Conservation (phyloP, 164 flowering plant species). For the Cinnamomum micranthum region DNA sequence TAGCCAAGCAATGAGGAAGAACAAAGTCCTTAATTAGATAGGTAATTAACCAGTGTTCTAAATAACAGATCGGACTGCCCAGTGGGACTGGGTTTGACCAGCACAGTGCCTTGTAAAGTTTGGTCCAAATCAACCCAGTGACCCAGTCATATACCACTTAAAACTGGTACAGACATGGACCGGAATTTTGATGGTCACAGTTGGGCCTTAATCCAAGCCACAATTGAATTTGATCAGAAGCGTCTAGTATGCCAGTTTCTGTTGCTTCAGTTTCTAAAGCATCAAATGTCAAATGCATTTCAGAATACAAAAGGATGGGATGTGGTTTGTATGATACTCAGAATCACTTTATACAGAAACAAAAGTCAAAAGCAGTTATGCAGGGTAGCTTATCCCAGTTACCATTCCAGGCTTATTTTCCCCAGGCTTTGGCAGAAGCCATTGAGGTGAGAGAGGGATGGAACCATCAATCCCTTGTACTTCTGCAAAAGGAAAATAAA, state of each 20-base stretch:
- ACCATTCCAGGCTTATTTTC: constrained; percentile 71
- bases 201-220: too few species aligned
- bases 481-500: constrained; percentile 41
- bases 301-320: neutral
- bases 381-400: constrained; percentile 41
- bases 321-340: neutral
- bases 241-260: neutral
- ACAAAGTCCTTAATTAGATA: neutral
- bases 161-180: too few species aligned
- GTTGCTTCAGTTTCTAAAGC: neutral
- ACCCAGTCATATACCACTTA: neutral
- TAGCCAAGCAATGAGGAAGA: neutral
- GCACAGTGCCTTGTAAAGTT: too few species aligned
- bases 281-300: neutral
- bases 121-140: neutral
- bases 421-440: constrained; percentile 88
- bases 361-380: neutral
- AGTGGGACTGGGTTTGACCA: too few species aligned
- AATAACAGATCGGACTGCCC: too few species aligned
- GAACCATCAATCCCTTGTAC: constrained; percentile 60
- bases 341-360: neutral
- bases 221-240: too few species aligned
- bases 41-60: neutral
- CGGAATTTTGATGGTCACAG: too few species aligned
- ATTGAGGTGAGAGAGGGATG: constrained; percentile 96